These are phyloP conservation scores for Ottelia alismoides DNA, from an alignment of 106 monocot species.

Conservation along the genomic window DNA sequence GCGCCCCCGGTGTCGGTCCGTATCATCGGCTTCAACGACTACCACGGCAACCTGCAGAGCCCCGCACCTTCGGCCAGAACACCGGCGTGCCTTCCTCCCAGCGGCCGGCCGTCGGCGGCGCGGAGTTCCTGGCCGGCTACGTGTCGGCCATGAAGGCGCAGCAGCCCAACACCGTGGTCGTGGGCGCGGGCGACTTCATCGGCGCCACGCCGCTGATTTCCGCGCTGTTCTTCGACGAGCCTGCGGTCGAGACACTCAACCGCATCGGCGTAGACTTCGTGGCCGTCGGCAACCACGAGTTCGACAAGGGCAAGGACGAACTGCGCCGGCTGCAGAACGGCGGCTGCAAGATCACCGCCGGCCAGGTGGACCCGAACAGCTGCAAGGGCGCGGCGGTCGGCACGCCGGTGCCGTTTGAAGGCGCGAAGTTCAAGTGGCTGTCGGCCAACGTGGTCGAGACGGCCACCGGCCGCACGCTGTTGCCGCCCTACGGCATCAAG, in stretches of 20 bases:
- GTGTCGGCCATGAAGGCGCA: not conserved
- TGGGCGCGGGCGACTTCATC: not conserved
- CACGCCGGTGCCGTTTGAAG: no score
- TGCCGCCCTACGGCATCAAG: not conserved
- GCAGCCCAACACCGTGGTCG: not conserved
- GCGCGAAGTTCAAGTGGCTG: not conserved
- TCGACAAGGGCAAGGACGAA: not conserved
- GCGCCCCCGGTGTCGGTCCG: not conserved
- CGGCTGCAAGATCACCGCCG: no score
- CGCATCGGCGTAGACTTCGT: not conserved
- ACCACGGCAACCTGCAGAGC: not conserved
- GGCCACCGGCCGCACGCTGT: not conserved
- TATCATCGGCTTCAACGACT: not conserved
- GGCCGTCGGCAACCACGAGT: no score
- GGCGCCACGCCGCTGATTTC: not conserved
- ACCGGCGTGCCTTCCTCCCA: no score
- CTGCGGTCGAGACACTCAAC: not conserved
- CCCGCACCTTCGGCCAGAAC: no score
- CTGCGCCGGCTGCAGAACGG: no score
- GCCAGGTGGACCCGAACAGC: no score
- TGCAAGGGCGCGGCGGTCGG: no score
- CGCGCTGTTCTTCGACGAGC: not conserved
- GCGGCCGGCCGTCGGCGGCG: no score
- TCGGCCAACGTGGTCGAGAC: not conserved
- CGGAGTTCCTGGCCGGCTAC: no score